These are phyloP conservation scores for Silene noctiflora DNA, from an alignment of 179 eudicot genomes.

Conservation along the genomic window DNA sequence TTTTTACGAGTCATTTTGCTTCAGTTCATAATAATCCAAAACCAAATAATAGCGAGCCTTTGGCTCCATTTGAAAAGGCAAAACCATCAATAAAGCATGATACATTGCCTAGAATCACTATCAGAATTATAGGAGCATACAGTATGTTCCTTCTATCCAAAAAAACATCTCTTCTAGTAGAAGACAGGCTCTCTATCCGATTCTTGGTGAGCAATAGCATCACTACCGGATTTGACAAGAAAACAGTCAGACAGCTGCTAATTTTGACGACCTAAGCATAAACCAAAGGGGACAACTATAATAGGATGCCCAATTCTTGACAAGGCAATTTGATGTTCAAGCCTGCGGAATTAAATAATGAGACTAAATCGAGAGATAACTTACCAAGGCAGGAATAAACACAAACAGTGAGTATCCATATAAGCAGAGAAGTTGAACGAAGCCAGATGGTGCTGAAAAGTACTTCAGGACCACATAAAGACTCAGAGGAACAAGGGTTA, in stretches of 20 bases:
- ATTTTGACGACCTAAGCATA: background rate
- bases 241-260: background rate
- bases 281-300: background rate
- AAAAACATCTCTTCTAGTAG: too few relatives aligned
- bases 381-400: constrained; percentile 96
- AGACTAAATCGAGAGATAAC: constrained; percentile 16
- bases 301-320: background rate
- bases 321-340: background rate
- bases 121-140: too few relatives aligned
- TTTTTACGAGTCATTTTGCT: background rate
- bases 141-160: too few relatives aligned
- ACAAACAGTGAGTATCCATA: constrained; percentile 90
- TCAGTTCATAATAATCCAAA: background rate
- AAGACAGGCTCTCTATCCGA: too few relatives aligned
- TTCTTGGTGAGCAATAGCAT: too few relatives aligned
- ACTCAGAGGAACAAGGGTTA: constrained; percentile 71
- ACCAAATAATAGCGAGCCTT: background rate
- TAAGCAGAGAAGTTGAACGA: constrained; percentile 84
- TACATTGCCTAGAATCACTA: too few relatives aligned
- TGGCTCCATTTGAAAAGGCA: too few relatives aligned
- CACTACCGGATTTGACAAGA: background rate
- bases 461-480: constrained; percentile 81
- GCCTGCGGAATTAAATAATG: background rate
- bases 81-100: background rate
- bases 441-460: constrained; percentile 94